Evolutionary conservation across 345 rosid species (phyloP).

Genomic region (Murraya paniculata): DNA sequence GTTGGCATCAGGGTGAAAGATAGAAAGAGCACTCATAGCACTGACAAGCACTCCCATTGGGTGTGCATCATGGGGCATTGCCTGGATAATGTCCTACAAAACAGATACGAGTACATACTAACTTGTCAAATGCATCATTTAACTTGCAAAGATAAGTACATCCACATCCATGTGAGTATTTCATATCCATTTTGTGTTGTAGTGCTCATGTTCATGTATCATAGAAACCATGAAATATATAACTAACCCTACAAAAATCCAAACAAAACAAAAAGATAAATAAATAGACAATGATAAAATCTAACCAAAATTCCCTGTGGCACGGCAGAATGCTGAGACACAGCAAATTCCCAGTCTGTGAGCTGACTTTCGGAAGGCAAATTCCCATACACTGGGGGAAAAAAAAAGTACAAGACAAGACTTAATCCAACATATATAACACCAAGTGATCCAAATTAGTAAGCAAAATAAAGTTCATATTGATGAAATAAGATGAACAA

Average conservation of each 20-base stretch:
- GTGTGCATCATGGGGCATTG: constrained; percentile 99
- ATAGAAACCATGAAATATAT: background rate
- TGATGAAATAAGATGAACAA: background rate
- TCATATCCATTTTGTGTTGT: background rate
- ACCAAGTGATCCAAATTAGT: background rate
- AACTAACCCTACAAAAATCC: background rate
- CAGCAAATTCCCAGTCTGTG: constrained; percentile 93
- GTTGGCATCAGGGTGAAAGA: constrained; percentile 98
- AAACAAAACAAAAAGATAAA: background rate
- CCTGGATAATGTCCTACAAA: constrained; percentile 81
- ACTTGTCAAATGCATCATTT: background rate
- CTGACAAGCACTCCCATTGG: constrained; percentile 98
- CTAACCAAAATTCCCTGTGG: constrained; percentile 87
- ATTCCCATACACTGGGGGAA: constrained; percentile 79
- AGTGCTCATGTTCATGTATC: background rate
- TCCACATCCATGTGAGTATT: background rate
- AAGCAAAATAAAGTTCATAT: background rate
- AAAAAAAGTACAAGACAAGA: background rate
- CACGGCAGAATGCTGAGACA: constrained; percentile 95
- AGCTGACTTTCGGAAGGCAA: constrained; percentile 72
- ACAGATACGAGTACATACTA: constrained; percentile 9
- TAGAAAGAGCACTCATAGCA: constrained; percentile 96
- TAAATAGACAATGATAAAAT: constrained; percentile 3
- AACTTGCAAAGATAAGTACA: background rate
- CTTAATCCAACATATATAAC: background rate